Evolutionary conservation across 345 rosid species (phyloP).

Genomic region (Sonneratia alba): DNA sequence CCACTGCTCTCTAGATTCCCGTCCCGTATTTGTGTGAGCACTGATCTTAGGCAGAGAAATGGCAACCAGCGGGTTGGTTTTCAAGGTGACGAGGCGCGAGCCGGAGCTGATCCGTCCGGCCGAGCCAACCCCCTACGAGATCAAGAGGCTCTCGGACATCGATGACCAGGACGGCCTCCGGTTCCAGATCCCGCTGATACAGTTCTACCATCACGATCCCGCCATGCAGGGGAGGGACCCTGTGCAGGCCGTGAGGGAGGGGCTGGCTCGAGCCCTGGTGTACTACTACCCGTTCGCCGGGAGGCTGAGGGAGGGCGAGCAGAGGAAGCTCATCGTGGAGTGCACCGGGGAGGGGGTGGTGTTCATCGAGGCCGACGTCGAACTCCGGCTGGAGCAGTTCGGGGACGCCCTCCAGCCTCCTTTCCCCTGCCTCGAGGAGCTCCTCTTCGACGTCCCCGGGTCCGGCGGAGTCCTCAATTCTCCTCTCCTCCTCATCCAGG

Average conservation of each 20-base stretch:
- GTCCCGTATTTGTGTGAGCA: too few species aligned
- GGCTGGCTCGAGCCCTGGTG: constrained; percentile 30
- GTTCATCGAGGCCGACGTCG: constrained; percentile 48
- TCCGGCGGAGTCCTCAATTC: constrained; percentile 26
- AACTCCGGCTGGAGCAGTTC: constrained; percentile 30
- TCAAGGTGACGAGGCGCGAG: constrained; percentile 22
- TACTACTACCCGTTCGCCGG: constrained; percentile 51
- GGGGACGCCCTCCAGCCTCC: constrained; percentile 44
- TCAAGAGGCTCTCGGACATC: constrained; percentile 42
- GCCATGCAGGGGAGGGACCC: constrained; percentile 30
- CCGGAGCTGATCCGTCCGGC: constrained; percentile 40
- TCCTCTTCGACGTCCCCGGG: constrained; percentile 43
- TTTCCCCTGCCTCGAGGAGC: constrained; percentile 41
- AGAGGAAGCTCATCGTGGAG: constrained; percentile 46
- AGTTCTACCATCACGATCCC: constrained; percentile 22
- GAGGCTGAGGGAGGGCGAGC: constrained; percentile 30
- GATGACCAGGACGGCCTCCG: constrained; percentile 48
- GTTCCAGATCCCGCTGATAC: constrained; percentile 26
- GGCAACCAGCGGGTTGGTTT: constrained; percentile 16
- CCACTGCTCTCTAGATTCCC: neutral
- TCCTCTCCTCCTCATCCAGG: constrained; percentile 50
- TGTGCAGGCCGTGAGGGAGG: constrained; percentile 25
- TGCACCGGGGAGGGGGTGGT: constrained; percentile 40
- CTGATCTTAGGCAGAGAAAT: neutral
- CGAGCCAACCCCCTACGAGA: constrained; percentile 34